Base-by-base conservation (phyloP, 305 asterid genomes). In the Fraxinus floribunda region DNA sequence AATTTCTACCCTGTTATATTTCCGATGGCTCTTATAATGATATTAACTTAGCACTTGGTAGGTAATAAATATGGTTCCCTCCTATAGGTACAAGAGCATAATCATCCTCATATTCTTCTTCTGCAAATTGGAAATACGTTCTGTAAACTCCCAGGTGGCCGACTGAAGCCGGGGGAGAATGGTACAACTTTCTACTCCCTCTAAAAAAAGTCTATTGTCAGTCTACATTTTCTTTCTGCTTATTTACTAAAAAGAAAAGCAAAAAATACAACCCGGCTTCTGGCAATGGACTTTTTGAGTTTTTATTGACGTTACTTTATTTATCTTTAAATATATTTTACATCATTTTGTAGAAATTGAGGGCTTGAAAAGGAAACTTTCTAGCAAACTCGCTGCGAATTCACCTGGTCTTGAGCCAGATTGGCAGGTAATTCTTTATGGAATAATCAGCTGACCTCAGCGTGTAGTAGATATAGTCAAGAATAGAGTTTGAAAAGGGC, bases 81-180 rank as follows among this genome's bases (percentile, higher is more conserved):
- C n/a, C 35, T 64, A 79, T 90, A 96, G 99, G 98, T 96, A 15
- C 99, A 96, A 82, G 99, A 96, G 89, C 99, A 96, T 81, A 96
- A 94, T 84, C 98, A 94, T 86, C 99, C 99, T 30, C 99, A 95
- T 82, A 93, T 95, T 84, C 98, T 95, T 80, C 98, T 95, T 52
- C 85, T 95, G 91, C 98, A 95, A 94, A 95, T 95, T 78, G 99
- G 98, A 49, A 94, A 95, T 81, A 95, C 99, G 13, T 95, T 95
- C 85, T 94, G 97, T 90, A 96, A 96, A 86, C 98, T 96, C 86
- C 99, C 99, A 29, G 99, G 99, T 29, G 99, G 99, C 76, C 93
- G 98, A 77, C 83, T 96, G 89, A 96, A 96, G 88, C 98, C 98
- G 29, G 99, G 99, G 85, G 99, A 96, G 91, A 94, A 93, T 72